phyloP scores from a whole-genome alignment of 495 filamentous ascomycete species.

The Hypoxylon trugodes region DNA sequence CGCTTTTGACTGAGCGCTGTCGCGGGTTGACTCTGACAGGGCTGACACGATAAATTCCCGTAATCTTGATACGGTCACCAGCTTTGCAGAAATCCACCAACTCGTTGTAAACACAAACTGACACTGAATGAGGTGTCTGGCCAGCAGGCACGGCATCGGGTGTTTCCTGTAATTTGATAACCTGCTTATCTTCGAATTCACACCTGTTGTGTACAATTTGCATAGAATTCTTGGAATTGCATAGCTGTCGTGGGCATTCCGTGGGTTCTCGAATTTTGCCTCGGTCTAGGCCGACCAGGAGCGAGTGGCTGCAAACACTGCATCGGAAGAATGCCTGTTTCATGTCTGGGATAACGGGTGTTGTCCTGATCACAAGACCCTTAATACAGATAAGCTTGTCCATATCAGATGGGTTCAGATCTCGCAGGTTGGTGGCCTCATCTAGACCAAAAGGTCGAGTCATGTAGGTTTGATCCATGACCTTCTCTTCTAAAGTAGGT shows the following conservation, averaged over 20 bases:
- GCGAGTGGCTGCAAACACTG: slow-evolving; percentile 87
- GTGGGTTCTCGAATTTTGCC: slow-evolving; percentile 97
- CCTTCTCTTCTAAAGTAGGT: slow-evolving; percentile 61
- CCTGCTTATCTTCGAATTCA: slow-evolving; percentile 94
- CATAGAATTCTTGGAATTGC: slow-evolving; percentile 91
- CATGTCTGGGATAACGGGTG: slow-evolving; percentile 98
- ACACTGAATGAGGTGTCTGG: slow-evolving; percentile 98
- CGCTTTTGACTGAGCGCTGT: slow-evolving; percentile 87
- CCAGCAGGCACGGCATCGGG: slow-evolving; percentile 93
- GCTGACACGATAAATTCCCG: slow-evolving; percentile 93
- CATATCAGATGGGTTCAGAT: slow-evolving; percentile 94
- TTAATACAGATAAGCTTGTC: slow-evolving; percentile 97
- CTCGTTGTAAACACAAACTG: slow-evolving; percentile 95
- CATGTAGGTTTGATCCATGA: slow-evolving; percentile 78
- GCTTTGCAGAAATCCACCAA: slow-evolving; percentile 97
- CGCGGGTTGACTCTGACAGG: slow-evolving; percentile 95
- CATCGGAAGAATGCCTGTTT: slow-evolving; percentile 94
- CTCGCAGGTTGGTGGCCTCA: slow-evolving; percentile 86
- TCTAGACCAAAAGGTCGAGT: slow-evolving; percentile 93
- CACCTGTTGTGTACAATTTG: slow-evolving; percentile 98
- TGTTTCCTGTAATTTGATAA: slow-evolving; percentile 98
- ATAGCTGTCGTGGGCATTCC: slow-evolving; percentile 83
- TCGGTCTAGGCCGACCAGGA: slow-evolving; percentile 90
- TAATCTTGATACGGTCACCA: slow-evolving; percentile 94
- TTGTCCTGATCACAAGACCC: slow-evolving; percentile 94